Conservation (phyloP, 768 basidiomycete species). For the Pleurotus platypus region DNA sequence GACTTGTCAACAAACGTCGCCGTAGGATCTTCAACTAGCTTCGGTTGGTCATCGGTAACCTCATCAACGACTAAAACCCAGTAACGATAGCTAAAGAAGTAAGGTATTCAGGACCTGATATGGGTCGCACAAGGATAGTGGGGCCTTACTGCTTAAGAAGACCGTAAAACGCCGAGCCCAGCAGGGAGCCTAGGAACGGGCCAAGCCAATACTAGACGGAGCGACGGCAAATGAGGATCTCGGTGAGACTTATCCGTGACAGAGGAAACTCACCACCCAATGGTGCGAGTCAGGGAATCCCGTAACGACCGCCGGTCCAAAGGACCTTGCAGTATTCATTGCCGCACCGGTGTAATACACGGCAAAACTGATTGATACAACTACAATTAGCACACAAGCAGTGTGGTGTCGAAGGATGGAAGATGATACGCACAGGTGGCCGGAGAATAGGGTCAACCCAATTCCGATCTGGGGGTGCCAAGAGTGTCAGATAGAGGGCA, state of each 20-base stretch:
- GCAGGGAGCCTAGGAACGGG: slow-evolving; percentile 60
- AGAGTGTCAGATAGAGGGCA: neutral
- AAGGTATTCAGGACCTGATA: too few species aligned
- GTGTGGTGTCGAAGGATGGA: neutral
- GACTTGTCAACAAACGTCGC: too few species aligned
- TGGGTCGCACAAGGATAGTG: neutral
- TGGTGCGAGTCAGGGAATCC: slow-evolving; percentile 50
- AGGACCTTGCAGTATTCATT: slow-evolving; percentile 68
- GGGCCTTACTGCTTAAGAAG: slow-evolving; percentile 44
- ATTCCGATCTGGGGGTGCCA: slow-evolving; percentile 47
- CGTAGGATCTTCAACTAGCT: slow-evolving; percentile 36
- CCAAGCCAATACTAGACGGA: slow-evolving; percentile 62
- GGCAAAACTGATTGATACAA: slow-evolving; percentile 40
- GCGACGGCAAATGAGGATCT: neutral
- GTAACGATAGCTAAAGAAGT: slow-evolving; percentile 35
- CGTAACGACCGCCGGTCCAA: slow-evolving; percentile 67
- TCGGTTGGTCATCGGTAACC: slow-evolving; percentile 32
- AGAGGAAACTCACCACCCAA: slow-evolving; percentile 51
- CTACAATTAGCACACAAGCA: neutral
- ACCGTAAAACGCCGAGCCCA: slow-evolving; percentile 55
- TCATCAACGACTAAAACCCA: slow-evolving; percentile 47
- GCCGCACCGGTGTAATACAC: slow-evolving; percentile 61
- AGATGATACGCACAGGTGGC: slow-evolving; percentile 46
- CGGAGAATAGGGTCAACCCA: slow-evolving; percentile 60
- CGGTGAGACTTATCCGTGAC: neutral